Conservation (phyloP, 73 alveolate genomes). For the Paramecium primaurelia region DNA sequence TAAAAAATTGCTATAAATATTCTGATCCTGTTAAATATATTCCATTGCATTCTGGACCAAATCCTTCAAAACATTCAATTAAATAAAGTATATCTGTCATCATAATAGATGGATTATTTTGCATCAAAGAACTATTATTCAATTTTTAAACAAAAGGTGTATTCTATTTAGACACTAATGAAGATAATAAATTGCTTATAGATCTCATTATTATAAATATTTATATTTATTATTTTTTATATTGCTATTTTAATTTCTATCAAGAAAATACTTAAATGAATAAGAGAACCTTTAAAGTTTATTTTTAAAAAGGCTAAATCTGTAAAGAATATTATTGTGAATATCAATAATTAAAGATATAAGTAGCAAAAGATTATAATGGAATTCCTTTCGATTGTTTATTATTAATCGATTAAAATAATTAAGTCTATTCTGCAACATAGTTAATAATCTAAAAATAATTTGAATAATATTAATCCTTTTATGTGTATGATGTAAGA, state of each 20-base stretch:
- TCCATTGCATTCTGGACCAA: constrained; percentile 50
- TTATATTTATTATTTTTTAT: not conserved
- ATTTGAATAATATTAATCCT: not conserved
- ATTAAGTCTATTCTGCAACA: not conserved
- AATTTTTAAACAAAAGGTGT: not conserved
- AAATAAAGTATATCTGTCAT: not conserved
- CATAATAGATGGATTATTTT: not conserved
- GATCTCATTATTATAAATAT: not conserved
- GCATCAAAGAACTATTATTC: constrained; percentile 5
- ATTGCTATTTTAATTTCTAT: not conserved
- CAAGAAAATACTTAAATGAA: not conserved
- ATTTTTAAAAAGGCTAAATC: not conserved
- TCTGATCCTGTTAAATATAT: constrained; percentile 30
- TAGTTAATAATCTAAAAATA: not conserved
- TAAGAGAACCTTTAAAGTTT: not conserved
- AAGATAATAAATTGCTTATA: not conserved
- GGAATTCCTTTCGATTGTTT: not conserved
- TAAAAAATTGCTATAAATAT: constrained; percentile 1
- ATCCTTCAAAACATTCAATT: constrained; percentile 41
- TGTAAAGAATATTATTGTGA: not conserved
- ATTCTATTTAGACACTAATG: not conserved
- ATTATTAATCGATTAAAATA: not conserved
- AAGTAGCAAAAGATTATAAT: not conserved
- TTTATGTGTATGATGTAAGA: not conserved
- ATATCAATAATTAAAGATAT: not conserved